These are phyloP conservation scores for Solanum dulcamara DNA, from an alignment of 257 asterid genomes.

Conservation along the genomic window DNA sequence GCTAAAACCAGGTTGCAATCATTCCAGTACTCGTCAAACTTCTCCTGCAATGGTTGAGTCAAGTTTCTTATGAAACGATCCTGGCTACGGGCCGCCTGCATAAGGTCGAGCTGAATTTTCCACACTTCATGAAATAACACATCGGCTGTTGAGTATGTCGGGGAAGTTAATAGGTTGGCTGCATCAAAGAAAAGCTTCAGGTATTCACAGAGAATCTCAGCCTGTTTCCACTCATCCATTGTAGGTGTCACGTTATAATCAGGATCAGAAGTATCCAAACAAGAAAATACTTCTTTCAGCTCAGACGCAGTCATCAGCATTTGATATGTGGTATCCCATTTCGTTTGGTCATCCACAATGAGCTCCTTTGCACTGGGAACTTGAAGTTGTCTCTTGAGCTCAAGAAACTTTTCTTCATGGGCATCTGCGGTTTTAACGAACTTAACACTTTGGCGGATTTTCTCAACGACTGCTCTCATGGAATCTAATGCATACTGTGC, in stretches of 20 bases:
- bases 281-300: conserved; percentile 58
- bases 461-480: conserved; percentile 31
- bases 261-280: conserved; percentile 56
- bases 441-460: conserved; percentile 66
- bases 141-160: conserved; percentile 43
- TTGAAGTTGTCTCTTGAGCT: conserved; percentile 63
- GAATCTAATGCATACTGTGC: conserved; percentile 47
- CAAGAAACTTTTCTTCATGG: conserved; percentile 40
- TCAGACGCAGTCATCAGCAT: conserved; percentile 83
- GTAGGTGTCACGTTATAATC: conserved; percentile 37
- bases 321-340: conserved; percentile 76
- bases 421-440: conserved; percentile 39
- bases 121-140: conserved; percentile 47
- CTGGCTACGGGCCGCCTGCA: conserved; percentile 29
- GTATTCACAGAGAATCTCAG: conserved; percentile 41
- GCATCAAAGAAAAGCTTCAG: conserved; percentile 64
- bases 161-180: conserved; percentile 39
- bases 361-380: conserved; percentile 64
- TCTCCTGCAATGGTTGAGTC: conserved; percentile 33
- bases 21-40: conserved; percentile 40
- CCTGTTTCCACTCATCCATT: conserved; percentile 66
- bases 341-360: conserved; percentile 38
- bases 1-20: conserved; percentile 50
- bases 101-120: conserved; percentile 40
- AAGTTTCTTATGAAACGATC: conserved; percentile 29